Base-by-base conservation (phyloP, 257 asterid genomes). In the Capsicum pubescens region DNA sequence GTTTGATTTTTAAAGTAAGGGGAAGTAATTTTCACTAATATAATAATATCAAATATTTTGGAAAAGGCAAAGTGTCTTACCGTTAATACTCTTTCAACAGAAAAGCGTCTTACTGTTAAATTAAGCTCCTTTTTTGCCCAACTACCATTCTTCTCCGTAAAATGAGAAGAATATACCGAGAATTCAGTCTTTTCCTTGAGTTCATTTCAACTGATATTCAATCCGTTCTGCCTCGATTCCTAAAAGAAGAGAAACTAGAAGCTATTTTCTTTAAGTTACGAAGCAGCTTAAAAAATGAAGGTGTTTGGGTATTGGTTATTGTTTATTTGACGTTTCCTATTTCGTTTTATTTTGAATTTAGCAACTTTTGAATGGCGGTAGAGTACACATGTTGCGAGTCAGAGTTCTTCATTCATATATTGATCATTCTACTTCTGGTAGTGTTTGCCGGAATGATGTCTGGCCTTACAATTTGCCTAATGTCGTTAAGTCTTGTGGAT, bases 401-500 rank as follows among this genome's bases (percentile, higher is more conserved):
- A 44, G 85, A 42, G 36, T 97, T 97, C 83, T 93, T 93, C 88
- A 79, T 95, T 80, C 92, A 87, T 90, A 91, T 97, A 87, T 71
- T 84, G 78, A 83, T 93, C 19, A 84, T 93, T 3, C 83, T 90
- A 42, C 84, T 92, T 82, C 85, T 97, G 44, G 99, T 97, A 59
- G n/a, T 71, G 42, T 97, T 97, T 54, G 98, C 99, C 0, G 99
- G 99, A 36, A 15, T 93, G 64, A 97, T 97, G 98, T 97, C n/a
- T 26, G 99, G 99, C 21, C 98, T 97, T 50, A 97, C 99, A 80
- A 79, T 95, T 85, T 98, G 99, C 44, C 95, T 97, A 82, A 97
- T 97, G 99, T 97, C 99, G 44, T 93, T 97, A 79, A 93, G 98
- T 79, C 93, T 95, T 44, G 99, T 97, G 84, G 99, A 97, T 92